Evolutionary conservation across 2,329 filamentous ascomycete species (phyloP), one percentile per base, ranked within the genome.

Genomic region (Cladosporium sp.): DNA sequence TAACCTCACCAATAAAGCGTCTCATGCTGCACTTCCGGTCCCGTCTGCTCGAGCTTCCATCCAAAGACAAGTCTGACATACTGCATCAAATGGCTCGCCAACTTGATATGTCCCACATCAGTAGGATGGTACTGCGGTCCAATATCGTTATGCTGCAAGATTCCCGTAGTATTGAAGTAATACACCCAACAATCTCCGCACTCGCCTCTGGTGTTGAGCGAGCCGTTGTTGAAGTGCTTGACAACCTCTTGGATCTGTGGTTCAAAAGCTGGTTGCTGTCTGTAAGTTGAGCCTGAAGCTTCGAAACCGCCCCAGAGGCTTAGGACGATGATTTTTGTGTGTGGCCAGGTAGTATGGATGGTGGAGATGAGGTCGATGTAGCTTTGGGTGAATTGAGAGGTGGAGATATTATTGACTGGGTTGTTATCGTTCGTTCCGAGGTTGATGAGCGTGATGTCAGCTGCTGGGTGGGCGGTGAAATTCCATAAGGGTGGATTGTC

Each of bases 101-200:
- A 69, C 68, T 86, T 86, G 65, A 85, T 74, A 55, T 84, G 80
- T 0, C 83, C 82, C 7, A 84, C 77, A 64, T 86, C 83, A 0
- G 82, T 86, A 0, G 81, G 83, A 64, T 86, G 83, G 62, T 75
- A 84, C 61, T 77, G 75, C 6, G 83, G 82, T 2, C 75, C 78
- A 59, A 84, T 82, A 64, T 85, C 83, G 61, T 85, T 85, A 64
- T 86, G 81, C 62, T 85, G 80, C 62, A 86, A 66, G 44, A 86
- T 81, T 0, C 83, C 83, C 9, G 77, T 81, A 0, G 80, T 84
- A 64, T 84, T 82, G 71, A 86, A 86, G 62, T 83, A 83, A 64
- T 84, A 78, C 28, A 86, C 80, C 54, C 83, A 85, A 7, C 60
- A 58, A 0, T 40, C 22, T 0, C 77, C 75, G 57, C 76, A 64